Percentiles rank a stretch among this genome's conserved stretches.
These are phyloP conservation scores for Xylariales sp. DNA, from an alignment of 2,329 filamentous ascomycete genomes.

Conservation along the genomic window DNA sequence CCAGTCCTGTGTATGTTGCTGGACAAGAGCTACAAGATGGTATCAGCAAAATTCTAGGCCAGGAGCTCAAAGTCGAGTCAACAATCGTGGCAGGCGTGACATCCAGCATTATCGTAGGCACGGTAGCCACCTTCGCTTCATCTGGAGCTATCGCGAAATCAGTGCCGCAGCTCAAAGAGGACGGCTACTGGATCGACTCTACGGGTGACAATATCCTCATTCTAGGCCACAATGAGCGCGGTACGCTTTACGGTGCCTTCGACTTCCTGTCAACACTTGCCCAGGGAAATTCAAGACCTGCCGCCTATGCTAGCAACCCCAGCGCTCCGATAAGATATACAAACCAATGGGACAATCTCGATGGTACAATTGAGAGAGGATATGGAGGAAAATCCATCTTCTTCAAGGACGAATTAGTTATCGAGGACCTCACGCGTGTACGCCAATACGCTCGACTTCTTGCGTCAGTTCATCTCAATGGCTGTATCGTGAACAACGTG, in stretches of 20 bases:
- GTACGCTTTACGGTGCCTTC: conserved; percentile 65
- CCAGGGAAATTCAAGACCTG: conserved; percentile 35
- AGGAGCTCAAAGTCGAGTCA: not conserved
- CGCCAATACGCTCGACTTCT: conserved; percentile 61
- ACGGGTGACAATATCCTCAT: conserved; percentile 46
- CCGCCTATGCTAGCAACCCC: conserved; percentile 47
- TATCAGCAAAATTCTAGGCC: too few species aligned
- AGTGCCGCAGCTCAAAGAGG: conserved; percentile 39
- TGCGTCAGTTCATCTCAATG: conserved; percentile 64
- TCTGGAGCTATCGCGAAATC: conserved; percentile 26
- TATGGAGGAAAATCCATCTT: conserved; percentile 67
- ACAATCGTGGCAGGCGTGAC: not conserved
- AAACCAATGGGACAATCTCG: conserved; percentile 71
- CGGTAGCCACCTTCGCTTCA: conserved; percentile 35
- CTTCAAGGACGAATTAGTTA: conserved; percentile 52
- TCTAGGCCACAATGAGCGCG: conserved; percentile 61
- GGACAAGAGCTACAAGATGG: not conserved
- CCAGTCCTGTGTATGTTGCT: not conserved
- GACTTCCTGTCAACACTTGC: conserved; percentile 61
- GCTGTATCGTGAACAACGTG: conserved; percentile 66
- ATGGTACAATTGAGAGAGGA: conserved; percentile 63
- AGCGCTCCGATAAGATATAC: conserved; percentile 53
- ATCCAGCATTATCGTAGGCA: conserved; percentile 48
- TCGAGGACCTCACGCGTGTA: conserved; percentile 56
- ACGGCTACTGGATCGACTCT: conserved; percentile 59